A percentile compares a stretch with the other conserved stretches of the same genome.
Conservation (phyloP, 352 stramenopile species). For the Pythium brachiatum region DNA sequence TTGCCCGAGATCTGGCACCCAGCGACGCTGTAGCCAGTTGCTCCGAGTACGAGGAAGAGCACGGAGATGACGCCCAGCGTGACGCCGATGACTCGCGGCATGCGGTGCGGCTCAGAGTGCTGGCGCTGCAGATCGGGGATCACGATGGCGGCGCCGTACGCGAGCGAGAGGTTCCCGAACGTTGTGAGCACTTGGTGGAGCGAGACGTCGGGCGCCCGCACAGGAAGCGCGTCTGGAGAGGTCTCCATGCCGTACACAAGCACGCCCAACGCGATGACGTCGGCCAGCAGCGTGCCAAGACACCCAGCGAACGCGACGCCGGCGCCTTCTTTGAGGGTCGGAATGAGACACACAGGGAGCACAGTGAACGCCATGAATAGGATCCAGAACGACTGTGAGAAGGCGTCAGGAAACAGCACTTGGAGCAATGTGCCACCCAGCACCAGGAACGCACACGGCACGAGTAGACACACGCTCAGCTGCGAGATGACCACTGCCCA, state of each 20-base stretch:
- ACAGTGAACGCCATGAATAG: slow-evolving; percentile 31
- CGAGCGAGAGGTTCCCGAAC: slow-evolving; percentile 35
- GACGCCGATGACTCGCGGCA: slow-evolving; percentile 34
- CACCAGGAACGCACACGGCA: slow-evolving; percentile 30
- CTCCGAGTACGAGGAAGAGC: slow-evolving; percentile 27
- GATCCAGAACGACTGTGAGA: slow-evolving; percentile 28
- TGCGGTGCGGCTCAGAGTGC: slow-evolving; percentile 30
- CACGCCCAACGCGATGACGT: slow-evolving; percentile 27
- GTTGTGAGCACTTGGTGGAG: slow-evolving; percentile 25
- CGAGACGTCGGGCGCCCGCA: slow-evolving; percentile 17
- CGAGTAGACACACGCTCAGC: slow-evolving; percentile 23
- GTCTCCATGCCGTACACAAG: slow-evolving; percentile 27
- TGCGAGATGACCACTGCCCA: slow-evolving; percentile 25
- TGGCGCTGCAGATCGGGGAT: slow-evolving; percentile 34
- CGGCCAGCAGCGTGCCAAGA: slow-evolving; percentile 29
- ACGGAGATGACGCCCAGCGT: slow-evolving; percentile 32
- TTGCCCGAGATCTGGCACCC: slow-evolving; percentile 36
- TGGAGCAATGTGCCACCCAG: slow-evolving; percentile 26
- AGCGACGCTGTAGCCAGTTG: slow-evolving; percentile 25
- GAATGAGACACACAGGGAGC: slow-evolving; percentile 29
- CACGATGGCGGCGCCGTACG: slow-evolving; percentile 35
- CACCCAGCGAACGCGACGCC: slow-evolving; percentile 26
- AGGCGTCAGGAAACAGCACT: slow-evolving; percentile 24
- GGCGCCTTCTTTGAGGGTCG: slow-evolving; percentile 32
- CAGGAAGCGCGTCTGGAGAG: background rate